These are phyloP conservation scores for Scopulariopsis brevicaulis DNA, from an alignment of 2,329 filamentous ascomycete genomes.

Conservation along the genomic window DNA sequence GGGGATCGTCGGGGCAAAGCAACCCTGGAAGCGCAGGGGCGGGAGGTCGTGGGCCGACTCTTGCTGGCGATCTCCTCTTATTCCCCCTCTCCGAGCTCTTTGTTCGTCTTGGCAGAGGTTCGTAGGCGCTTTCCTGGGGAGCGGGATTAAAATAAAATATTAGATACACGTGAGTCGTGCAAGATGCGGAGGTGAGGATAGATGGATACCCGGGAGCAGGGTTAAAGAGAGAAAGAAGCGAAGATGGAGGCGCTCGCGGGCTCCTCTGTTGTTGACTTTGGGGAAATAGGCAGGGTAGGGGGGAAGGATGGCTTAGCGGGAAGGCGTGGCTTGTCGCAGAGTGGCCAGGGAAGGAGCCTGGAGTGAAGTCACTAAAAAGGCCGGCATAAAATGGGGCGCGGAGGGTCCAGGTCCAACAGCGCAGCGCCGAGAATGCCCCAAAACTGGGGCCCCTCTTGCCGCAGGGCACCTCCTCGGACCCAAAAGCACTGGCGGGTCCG, in stretches of 20 bases:
- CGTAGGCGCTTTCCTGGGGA: neutral
- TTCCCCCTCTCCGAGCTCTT: neutral
- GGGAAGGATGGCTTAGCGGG: neutral
- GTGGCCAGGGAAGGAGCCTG: neutral
- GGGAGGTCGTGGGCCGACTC: neutral
- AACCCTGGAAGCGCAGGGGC: neutral
- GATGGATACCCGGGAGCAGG: neutral
- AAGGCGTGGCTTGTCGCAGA: neutral
- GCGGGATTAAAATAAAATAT: neutral
- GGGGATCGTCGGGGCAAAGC: slow-evolving; percentile 2
- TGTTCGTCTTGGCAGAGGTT: neutral
- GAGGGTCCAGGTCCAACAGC: neutral
- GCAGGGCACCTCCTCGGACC: neutral
- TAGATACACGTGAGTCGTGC: neutral
- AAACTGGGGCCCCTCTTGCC: neutral
- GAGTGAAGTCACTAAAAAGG: neutral
- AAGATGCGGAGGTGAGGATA: neutral
- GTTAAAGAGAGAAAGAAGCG: neutral
- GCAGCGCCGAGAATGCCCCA: neutral
- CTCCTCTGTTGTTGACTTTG: neutral
- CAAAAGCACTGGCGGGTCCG: neutral
- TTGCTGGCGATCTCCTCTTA: neutral
- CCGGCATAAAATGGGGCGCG: neutral
- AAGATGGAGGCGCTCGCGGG: neutral
- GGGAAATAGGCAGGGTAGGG: neutral